phyloP scores from a whole-genome alignment of 805 yeast species.

The Zygoascus ofunaensis region DNA sequence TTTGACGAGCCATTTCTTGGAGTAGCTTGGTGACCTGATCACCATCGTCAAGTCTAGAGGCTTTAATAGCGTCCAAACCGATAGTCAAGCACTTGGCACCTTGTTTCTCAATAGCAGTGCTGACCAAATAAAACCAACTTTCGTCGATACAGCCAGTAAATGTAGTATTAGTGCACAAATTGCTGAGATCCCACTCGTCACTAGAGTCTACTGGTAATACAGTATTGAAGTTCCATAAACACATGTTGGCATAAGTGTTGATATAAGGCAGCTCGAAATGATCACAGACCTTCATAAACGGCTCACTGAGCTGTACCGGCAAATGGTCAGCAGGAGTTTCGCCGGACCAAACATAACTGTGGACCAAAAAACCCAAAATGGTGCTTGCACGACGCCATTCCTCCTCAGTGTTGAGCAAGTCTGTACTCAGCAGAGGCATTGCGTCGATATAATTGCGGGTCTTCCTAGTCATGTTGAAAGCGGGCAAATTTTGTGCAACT shows the following conservation, averaged over 20 bases:
- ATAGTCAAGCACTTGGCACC: slow-evolving; percentile 64
- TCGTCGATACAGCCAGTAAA: slow-evolving; percentile 89
- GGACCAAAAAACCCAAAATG: slow-evolving; percentile 68
- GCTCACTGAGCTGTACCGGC: slow-evolving; percentile 62
- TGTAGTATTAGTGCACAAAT: slow-evolving; percentile 69
- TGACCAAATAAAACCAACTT: slow-evolving; percentile 85
- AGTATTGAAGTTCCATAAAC: slow-evolving; percentile 79
- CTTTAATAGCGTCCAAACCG: slow-evolving; percentile 59
- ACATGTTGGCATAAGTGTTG: slow-evolving; percentile 78
- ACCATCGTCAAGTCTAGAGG: slow-evolving; percentile 41
- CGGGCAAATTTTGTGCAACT: slow-evolving; percentile 57
- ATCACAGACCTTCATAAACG: slow-evolving; percentile 52
- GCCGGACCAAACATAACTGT: slow-evolving; percentile 85
- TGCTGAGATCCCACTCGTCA: slow-evolving; percentile 46
- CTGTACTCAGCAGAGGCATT: slow-evolving; percentile 48
- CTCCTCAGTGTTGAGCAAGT: slow-evolving; percentile 34
- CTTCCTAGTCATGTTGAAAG: slow-evolving; percentile 56
- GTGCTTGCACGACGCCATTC: slow-evolving; percentile 76
- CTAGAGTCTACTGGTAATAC: slow-evolving; percentile 39
- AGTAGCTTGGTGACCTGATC: slow-evolving; percentile 37
- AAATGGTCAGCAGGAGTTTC: slow-evolving; percentile 47
- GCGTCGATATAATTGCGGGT: slow-evolving; percentile 56
- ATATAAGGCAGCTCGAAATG: slow-evolving; percentile 70
- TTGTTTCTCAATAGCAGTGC: slow-evolving; percentile 74
- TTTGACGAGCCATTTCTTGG: slow-evolving; percentile 60